Evolutionary conservation across 2,329 filamentous ascomycete species (phyloP), one percentile per base, ranked within the genome.

Genomic region (Alternaria infectoria): DNA sequence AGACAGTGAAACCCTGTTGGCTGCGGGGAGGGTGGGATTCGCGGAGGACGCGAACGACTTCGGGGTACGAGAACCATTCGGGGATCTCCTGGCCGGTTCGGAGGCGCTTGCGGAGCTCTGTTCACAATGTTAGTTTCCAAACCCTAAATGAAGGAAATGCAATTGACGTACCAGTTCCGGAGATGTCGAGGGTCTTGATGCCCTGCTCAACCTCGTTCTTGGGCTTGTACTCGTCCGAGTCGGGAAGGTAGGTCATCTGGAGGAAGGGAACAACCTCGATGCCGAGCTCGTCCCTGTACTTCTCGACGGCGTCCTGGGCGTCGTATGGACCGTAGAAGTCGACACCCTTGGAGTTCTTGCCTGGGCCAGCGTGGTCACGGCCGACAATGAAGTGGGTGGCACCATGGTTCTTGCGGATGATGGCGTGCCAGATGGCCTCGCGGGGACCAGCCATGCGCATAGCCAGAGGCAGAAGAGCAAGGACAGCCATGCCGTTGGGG

Each of bases 211-310:
- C 95, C 85, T 97, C 88, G 83, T 99, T 93, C 81, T 93, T 89
- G 61, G 96, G 96, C 75, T 89, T 89, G 87, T 99, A 99, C 87
- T 98, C 96, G 82, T 99, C 96, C 79, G 89, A 90, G 83, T 98
- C 96, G 72, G 96, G 96, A 63, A 98, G 91, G 85, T 98, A 99
- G 68, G 96, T 98, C 91, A 99, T 97, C 89, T 96, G 93, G 86
- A 98, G 95, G 91, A 99, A 99, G 72, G 96, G 93, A 69, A 99
- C 96, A 78, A 99, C 96, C 85, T 97, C 93, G 79, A 99, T 99
- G 76, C 95, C 96, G 66, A 99, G 92, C 88, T 99, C 96, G 71
- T 93, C 89, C 79, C 90, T 91, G 89, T 97, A 97, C 86, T 97
- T 93, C 87, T 97, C 93, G 63, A 99, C 94, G 25, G 94, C 93